A percentile compares a stretch with the other conserved stretches of the same genome.
Conservation (phyloP, 805 yeast genomes). For the Candida xyloterini region DNA sequence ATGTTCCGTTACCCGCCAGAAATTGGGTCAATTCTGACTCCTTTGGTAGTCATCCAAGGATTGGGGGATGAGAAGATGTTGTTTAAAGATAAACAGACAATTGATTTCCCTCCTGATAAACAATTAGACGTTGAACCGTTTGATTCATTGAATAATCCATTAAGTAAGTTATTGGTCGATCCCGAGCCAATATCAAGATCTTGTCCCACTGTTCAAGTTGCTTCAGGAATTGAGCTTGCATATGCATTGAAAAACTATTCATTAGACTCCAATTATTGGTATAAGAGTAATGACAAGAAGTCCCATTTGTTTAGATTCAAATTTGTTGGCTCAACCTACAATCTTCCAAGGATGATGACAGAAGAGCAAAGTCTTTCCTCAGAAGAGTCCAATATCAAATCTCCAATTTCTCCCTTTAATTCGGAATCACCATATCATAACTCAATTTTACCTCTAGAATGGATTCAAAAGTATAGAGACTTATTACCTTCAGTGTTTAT, state of each 20-base stretch:
- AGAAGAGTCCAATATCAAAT: conserved; percentile 10
- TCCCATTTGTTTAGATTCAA: conserved; percentile 30
- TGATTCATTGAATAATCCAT: conserved; percentile 9
- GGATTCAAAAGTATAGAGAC: conserved; percentile 54
- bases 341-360: conserved; percentile 20
- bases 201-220: conserved; percentile 25
- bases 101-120: conserved; percentile 11
- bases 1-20: conserved; percentile 42
- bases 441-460: conserved; percentile 41
- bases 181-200: conserved; percentile 13
- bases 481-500: conserved; percentile 47
- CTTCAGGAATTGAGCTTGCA: conserved; percentile 31
- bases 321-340: conserved; percentile 28
- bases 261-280: conserved; percentile 22
- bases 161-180: conserved; percentile 6
- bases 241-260: conserved; percentile 30
- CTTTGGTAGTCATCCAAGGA: conserved; percentile 43
- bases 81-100: background rate
- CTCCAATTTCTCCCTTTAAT: conserved; percentile 44
- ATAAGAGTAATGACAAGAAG: conserved; percentile 15
- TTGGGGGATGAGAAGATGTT: conserved; percentile 29
- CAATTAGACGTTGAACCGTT: conserved; percentile 1
- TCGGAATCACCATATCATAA: conserved; percentile 40
- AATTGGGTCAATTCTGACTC: conserved; percentile 34
- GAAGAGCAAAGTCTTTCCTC: conserved; percentile 1